Percentiles rank a stretch among this genome's conserved stretches.
Conservation (phyloP, 1,284 basidiomycete species). For the Ustilago esculenta region DNA sequence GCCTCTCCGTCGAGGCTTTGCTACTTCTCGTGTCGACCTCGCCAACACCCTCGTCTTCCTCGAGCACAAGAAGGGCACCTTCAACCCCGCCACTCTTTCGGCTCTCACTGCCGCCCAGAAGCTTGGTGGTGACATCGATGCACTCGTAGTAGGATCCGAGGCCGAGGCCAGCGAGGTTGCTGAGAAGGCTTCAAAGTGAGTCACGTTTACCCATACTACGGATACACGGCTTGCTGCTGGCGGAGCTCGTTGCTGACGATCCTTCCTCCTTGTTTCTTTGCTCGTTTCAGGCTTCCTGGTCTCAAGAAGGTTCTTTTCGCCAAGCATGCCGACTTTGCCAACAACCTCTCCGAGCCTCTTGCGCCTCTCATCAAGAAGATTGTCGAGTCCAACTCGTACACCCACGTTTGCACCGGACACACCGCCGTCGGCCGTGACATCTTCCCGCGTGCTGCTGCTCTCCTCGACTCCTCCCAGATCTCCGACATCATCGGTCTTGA, state of each 20-base stretch:
- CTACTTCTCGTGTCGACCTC: slow-evolving; percentile 54
- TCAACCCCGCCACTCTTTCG: slow-evolving; percentile 85
- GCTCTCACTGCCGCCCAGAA: slow-evolving; percentile 87
- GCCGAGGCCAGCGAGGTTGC: slow-evolving; percentile 77
- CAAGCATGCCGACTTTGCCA: slow-evolving; percentile 70
- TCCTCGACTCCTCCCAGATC: slow-evolving; percentile 76
- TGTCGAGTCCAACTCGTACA: slow-evolving; percentile 71
- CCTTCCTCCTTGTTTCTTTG: background rate
- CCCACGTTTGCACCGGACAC: slow-evolving; percentile 87
- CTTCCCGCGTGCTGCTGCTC: slow-evolving; percentile 86
- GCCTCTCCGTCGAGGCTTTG: slow-evolving; percentile 49
- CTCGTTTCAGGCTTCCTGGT: slow-evolving; percentile 69
- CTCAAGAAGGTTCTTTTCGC: slow-evolving; percentile 69
- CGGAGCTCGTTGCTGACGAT: background rate
- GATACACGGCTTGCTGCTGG: too few species aligned
- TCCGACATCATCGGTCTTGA: slow-evolving; percentile 93
- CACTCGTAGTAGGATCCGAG: slow-evolving; percentile 81
- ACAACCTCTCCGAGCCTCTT: slow-evolving; percentile 67
- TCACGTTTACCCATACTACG: too few species aligned
- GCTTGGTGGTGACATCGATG: slow-evolving; percentile 84
- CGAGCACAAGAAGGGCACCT: slow-evolving; percentile 83
- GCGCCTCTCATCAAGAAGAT: slow-evolving; percentile 71
- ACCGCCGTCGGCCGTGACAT: slow-evolving; percentile 79
- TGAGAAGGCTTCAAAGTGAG: slow-evolving; percentile 82
- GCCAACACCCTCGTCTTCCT: slow-evolving; percentile 79